These are phyloP conservation scores for Talaromyces stipitatus DNA, from an alignment of 495 filamentous ascomycete genomes.

Conservation along the genomic window DNA sequence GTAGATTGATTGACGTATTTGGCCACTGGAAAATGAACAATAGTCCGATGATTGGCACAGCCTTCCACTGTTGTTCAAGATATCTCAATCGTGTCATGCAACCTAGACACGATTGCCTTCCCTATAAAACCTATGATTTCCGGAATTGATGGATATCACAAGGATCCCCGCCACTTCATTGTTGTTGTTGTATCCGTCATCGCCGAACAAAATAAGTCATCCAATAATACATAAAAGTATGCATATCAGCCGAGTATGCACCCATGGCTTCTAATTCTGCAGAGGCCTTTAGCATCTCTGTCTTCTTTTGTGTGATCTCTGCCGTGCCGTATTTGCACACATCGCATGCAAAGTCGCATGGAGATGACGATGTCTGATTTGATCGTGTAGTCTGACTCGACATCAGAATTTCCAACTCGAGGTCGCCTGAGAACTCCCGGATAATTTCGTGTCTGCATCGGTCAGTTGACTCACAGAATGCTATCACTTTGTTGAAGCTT, in stretches of 20 bases:
- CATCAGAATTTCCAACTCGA: constrained; percentile 29
- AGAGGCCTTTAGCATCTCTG: constrained; percentile 12
- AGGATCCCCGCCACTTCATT: not conserved
- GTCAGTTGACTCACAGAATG: constrained; percentile 71
- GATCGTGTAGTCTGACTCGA: constrained; percentile 2
- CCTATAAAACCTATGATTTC: no score
- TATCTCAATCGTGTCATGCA: no score
- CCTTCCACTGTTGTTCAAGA: no score
- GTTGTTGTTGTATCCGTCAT: not conserved
- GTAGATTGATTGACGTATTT: no score
- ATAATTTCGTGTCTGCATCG: constrained; percentile 72
- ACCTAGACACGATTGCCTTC: no score
- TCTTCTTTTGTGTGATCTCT: constrained; percentile 56
- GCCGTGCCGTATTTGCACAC: constrained; percentile 67
- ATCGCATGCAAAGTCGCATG: constrained; percentile 85
- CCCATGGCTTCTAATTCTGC: not conserved
- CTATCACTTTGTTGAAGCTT: constrained; percentile 52
- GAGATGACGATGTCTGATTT: constrained; percentile 15
- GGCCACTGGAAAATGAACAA: no score
- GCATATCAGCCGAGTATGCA: not conserved
- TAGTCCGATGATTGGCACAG: no score
- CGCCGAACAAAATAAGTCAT: not conserved
- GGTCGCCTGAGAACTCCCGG: constrained; percentile 74
- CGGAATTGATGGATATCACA: no score
- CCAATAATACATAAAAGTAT: not conserved